Percentiles rank a stretch among this genome's conserved stretches.
Conservation (phyloP, 2,329 filamentous ascomycete species). For the Colletotrichum plurivorum region DNA sequence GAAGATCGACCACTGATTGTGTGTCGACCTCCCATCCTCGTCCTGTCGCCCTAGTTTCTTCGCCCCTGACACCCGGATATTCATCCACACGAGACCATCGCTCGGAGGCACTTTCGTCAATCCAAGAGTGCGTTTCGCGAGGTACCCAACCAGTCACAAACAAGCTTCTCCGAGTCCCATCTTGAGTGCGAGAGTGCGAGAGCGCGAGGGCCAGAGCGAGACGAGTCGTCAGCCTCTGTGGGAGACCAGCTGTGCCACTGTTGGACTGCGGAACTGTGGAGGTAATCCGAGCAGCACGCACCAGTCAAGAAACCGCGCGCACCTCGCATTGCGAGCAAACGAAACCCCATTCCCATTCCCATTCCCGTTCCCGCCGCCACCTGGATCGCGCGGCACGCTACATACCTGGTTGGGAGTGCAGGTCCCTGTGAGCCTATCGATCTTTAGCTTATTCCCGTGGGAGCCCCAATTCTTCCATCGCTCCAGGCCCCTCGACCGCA, state of each 20-base stretch:
- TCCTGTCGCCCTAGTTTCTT: not conserved
- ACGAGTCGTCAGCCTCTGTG: conserved; percentile 13
- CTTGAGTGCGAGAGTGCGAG: not conserved
- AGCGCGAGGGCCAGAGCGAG: conserved; percentile 8
- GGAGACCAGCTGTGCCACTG: not conserved
- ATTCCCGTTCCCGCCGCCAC: conserved; percentile 17
- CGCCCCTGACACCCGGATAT: not conserved
- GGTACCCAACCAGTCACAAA: conserved; percentile 3
- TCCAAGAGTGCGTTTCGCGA: not conserved
- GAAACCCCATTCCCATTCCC: not conserved
- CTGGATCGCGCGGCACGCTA: conserved; percentile 37
- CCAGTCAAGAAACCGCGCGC: not conserved
- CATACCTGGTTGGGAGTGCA: conserved; percentile 22
- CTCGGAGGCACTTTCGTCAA: conserved; percentile 3
- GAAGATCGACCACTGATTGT: no score
- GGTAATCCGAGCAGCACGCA: conserved; percentile 23
- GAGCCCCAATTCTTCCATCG: conserved; percentile 10
- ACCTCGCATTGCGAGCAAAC: not conserved
- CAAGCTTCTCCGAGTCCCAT: not conserved
- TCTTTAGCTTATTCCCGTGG: conserved; percentile 29
- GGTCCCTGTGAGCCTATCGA: conserved; percentile 11
- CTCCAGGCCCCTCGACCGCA: not conserved
- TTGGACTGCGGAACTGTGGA: conserved; percentile 9
- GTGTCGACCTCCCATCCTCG: conserved; percentile 2
- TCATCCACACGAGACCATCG: conserved; percentile 6